These are phyloP conservation scores for Macrophomina pseudophaseolina DNA, from an alignment of 2,329 filamentous ascomycete species.

Conservation along the genomic window DNA sequence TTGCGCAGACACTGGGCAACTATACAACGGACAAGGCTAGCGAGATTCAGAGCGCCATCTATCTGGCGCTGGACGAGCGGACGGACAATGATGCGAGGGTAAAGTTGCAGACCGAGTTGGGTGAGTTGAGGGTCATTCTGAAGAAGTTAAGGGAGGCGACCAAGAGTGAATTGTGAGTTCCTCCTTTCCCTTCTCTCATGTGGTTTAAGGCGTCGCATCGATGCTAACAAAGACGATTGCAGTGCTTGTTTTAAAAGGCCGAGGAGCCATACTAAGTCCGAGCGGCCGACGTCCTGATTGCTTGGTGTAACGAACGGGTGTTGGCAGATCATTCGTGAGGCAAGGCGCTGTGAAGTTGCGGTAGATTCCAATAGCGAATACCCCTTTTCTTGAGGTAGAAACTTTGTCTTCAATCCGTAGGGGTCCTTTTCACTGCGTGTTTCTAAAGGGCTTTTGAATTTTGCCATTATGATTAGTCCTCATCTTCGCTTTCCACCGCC, in stretches of 20 bases:
- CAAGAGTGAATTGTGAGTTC: constrained; percentile 40
- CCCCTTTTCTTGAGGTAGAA: constrained; percentile 3
- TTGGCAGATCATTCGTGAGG: neutral
- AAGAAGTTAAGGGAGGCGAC: constrained; percentile 62
- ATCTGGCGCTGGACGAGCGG: constrained; percentile 84
- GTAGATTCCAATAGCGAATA: constrained; percentile 19
- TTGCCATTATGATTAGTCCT: too few species aligned
- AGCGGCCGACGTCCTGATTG: constrained; percentile 12
- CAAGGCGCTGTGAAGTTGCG: neutral
- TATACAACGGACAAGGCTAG: constrained; percentile 85
- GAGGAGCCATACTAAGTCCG: constrained; percentile 23
- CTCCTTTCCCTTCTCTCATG: neutral
- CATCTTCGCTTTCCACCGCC: too few species aligned
- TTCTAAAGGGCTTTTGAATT: too few species aligned
- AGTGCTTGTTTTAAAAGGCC: constrained; percentile 27
- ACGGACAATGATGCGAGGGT: constrained; percentile 87
- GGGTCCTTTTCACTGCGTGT: too few species aligned
- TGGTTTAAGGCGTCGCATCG: neutral
- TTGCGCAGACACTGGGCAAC: constrained; percentile 88
- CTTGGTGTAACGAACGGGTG: neutral
- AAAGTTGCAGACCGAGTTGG: constrained; percentile 81
- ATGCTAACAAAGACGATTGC: neutral
- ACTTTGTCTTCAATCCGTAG: neutral
- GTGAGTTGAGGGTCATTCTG: constrained; percentile 84
- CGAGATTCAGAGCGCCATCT: constrained; percentile 86